phyloP scores from a whole-genome alignment of 768 basidiomycete species.

The Boletus barrowsii region DNA sequence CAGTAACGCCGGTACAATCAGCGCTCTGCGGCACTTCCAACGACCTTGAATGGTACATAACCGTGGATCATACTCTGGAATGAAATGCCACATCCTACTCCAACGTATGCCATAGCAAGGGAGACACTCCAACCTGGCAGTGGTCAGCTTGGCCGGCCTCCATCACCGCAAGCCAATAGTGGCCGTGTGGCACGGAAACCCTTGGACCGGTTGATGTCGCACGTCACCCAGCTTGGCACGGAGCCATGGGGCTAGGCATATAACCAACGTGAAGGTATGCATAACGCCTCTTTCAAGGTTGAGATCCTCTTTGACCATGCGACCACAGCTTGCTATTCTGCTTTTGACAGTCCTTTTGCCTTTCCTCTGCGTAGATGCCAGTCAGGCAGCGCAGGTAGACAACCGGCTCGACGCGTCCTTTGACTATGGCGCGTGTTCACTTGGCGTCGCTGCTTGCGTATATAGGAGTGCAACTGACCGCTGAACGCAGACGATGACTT shows the following conservation, averaged over 20 bases:
- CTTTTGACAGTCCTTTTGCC: background rate
- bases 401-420: background rate
- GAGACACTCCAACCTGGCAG: background rate
- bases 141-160: background rate
- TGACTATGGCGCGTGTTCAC: background rate
- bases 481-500: background rate
- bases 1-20: no score
- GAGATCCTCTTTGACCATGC: background rate
- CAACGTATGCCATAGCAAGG: background rate
- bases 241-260: background rate
- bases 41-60: no score
- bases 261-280: background rate
- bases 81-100: background rate
- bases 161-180: background rate
- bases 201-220: background rate
- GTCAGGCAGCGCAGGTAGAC: background rate
- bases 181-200: background rate
- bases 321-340: background rate
- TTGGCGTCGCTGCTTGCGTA: background rate
- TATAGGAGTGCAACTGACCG: background rate
- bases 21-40: no score
- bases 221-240: background rate
- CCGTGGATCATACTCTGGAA: background rate
- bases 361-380: background rate
- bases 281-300: no score